Evolutionary conservation across 768 basidiomycete species (phyloP).

Genomic region (Suillus placidus): DNA sequence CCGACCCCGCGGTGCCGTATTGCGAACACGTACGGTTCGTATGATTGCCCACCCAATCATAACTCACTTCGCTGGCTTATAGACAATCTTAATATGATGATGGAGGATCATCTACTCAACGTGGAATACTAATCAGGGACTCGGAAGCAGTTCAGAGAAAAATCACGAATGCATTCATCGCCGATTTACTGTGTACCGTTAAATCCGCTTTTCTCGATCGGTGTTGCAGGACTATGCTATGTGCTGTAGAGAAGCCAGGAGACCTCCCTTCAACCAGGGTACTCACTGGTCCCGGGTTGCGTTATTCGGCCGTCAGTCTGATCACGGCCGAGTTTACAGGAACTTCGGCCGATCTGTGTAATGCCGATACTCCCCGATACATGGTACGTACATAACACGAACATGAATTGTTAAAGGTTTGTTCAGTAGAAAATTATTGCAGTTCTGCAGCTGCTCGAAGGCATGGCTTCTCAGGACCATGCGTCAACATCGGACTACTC

Average conservation of each 20-base stretch:
- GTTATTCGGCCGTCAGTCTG: not conserved
- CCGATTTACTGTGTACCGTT: not conserved
- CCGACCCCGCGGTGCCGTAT: slow-evolving; percentile 7
- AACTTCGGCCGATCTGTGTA: not conserved
- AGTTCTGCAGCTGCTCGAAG: not conserved
- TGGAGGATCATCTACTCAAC: not conserved
- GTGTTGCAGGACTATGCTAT: not conserved
- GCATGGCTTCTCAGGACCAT: not conserved
- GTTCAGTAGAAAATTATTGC: not conserved
- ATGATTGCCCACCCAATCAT: not conserved
- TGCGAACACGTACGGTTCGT: not conserved
- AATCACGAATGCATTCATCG: not conserved
- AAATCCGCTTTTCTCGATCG: not conserved
- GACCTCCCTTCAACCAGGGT: not conserved
- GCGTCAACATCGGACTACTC: slow-evolving; percentile 48
- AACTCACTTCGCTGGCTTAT: not conserved
- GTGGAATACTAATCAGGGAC: not conserved
- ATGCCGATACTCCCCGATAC: not conserved
- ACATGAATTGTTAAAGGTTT: not conserved
- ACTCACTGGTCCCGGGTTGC: not conserved
- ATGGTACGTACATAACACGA: not conserved
- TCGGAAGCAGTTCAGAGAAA: not conserved
- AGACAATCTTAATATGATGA: not conserved
- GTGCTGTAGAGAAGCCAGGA: not conserved
- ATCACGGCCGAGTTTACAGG: not conserved